Evolutionary conservation across 345 rosid species (phyloP).

Genomic region (Corchorus capsularis): DNA sequence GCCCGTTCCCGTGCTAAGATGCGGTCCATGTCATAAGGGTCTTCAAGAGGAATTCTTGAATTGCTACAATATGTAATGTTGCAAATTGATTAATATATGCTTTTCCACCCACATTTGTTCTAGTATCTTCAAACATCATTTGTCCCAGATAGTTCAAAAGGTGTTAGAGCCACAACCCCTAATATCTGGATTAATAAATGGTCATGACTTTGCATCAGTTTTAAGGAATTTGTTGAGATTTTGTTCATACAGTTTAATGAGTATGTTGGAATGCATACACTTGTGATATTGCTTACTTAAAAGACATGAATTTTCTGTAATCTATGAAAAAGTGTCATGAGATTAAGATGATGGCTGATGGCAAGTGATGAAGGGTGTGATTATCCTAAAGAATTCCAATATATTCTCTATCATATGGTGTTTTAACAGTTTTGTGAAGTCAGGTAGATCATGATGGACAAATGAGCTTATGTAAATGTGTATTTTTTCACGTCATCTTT

Average conservation of each 20-base stretch:
- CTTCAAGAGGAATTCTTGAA: slow-evolving; percentile 3
- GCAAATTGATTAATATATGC: not conserved
- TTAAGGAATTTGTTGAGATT: not conserved
- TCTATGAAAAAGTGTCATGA: not conserved
- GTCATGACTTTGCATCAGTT: not conserved
- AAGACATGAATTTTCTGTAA: not conserved
- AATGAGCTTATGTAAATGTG: not conserved
- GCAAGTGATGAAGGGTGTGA: not conserved
- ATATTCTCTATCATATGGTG: not conserved
- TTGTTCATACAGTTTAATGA: not conserved
- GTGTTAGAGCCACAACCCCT: not conserved
- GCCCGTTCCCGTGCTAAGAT: not conserved
- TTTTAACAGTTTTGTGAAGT: not conserved
- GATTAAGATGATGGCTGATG: slow-evolving; percentile 3
- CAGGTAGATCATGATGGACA: not conserved
- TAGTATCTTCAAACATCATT: not conserved
- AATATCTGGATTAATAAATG: not conserved
- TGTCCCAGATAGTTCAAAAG: not conserved
- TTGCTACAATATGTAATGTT: not conserved
- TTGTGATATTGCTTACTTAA: not conserved
- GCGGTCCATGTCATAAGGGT: not conserved
- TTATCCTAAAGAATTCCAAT: not conserved
- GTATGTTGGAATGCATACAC: not conserved
- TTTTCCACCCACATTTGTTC: not conserved
- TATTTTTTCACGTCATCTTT: not conserved